Evolutionary conservation across 805 yeast genomes (phyloP), one percentile per base, ranked within the genome.

Genomic region (Kodamaea leandrae): DNA sequence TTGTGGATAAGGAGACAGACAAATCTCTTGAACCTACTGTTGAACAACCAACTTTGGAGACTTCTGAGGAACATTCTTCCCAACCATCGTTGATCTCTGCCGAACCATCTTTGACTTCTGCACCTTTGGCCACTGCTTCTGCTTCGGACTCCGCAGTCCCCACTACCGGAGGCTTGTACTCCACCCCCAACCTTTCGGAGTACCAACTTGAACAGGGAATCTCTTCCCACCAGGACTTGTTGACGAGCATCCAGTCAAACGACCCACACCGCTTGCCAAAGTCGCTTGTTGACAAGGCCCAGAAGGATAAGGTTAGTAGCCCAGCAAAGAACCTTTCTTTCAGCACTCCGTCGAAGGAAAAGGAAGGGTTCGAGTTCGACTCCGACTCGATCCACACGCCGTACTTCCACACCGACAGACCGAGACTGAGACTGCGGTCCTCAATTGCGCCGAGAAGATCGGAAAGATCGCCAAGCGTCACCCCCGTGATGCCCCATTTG

Each of bases 401-500:
- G 4, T 62, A 56, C 45, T 64, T 64, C 46, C 61, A 58, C 32
- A 59, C 59, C 18, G 68, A 64, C 32, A 39, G 47, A 21, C 44
- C 46, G 7, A 47, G 58, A 37, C 41, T 49, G n/a, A 51, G 77
- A 61, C 47, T 66, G 16, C 67, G 62, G 29, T 49, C 62, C n/a
- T 38, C 41, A 4, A 27, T 34, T 3, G 36, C 41, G 6, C 50
- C 58, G 6, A 37, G 54, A 3, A 26, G 44, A 19, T 43, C 38
- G 20, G 41, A 38, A 6, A 46, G 61, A 7, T 49, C 60, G 3
- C 47, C 63, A 9, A 57, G 68, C 9, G 30, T 49, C 17, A 44
- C 58, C 6, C 27, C 52, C 2, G 46, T 51, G 3, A 48, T 56
- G 42, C 88, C 89, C 1, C 86, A 83, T 60, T 67, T 84, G 52